A percentile compares a stretch with the other conserved stretches of the same genome.
Conservation (phyloP, 257 asterid genomes). For the Euphrasia confusa region DNA sequence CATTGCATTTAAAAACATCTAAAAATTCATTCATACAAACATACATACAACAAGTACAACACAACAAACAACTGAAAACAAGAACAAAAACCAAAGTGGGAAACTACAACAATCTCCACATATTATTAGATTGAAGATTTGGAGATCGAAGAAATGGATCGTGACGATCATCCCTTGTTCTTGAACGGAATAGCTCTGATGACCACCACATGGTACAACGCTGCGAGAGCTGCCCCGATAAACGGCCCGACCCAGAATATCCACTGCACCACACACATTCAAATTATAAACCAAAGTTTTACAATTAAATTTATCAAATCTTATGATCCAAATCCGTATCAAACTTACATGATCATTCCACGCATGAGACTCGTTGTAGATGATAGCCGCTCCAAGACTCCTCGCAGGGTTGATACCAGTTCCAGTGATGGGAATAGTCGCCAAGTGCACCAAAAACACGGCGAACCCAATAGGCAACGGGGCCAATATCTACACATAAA, state of each 20-base stretch:
- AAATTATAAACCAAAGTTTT: not conserved
- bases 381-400: slow-evolving; percentile 71
- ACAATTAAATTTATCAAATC: not conserved
- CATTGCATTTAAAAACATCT: no score
- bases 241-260: slow-evolving; percentile 66
- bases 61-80: no score
- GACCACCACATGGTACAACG: slow-evolving; percentile 49
- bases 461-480: slow-evolving; percentile 81
- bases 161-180: slow-evolving; percentile 22
- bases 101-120: no score
- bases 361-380: slow-evolving; percentile 45
- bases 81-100: no score
- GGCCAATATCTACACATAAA: slow-evolving; percentile 59
- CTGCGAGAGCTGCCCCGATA: slow-evolving; percentile 62
- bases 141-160: no score
- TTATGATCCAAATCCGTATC: no score
- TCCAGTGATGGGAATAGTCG: slow-evolving; percentile 80
- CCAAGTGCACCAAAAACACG: slow-evolving; percentile 65
- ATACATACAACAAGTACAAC: no score
- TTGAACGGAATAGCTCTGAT: slow-evolving; percentile 63
- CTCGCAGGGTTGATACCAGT: slow-evolving; percentile 80
- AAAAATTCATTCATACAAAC: no score
- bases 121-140: no score
- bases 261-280: slow-evolving; percentile 34
- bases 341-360: slow-evolving; percentile 60